Evolutionary conservation across 1,284 basidiomycete genomes (phyloP), one percentile per base, ranked within the genome.

Genomic region (Apiotrichum gracile): DNA sequence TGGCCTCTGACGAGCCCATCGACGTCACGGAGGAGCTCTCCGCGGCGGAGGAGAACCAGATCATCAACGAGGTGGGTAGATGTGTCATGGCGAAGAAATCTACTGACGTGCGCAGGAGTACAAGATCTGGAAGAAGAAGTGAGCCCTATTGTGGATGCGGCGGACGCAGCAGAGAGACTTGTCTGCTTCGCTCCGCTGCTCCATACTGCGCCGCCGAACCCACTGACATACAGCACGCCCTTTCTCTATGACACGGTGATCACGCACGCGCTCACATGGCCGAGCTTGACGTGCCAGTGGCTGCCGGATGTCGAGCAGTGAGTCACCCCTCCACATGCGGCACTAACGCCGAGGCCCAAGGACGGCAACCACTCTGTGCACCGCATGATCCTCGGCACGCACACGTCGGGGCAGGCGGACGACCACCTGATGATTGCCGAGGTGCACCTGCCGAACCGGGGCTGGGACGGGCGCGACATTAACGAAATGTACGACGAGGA

Each of bases 261-360:
- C 66, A 97, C 94, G 0, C 93, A 97, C 71, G 94, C 96, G 25
- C 81, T 98, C 50, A 92, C 97, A 73, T 99, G 96, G 96, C 96
- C 96, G 17, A 91, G 87, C 66, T 75, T 99, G 66, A 99, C 96
- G 3, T 93, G 90, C 73, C 96, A 98, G 77, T 99, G 96, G 96
- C 90, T 99, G 72, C 96, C 96, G 1, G 94, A 99, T 79, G 87
- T 86, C 75, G 91, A 97, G 76, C 82, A 83, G 91, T 92, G 66
- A 67, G 87, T 78, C 29, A 19, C 8, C 8, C 37, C 10, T n/a
- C n/a, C n/a, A 22, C 26, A 6, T 24, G 31, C n/a, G 22, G 41
- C 24, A 39, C 61, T 63, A 31, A 62, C 43, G 8, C 24, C 24
- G 34, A 60, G 74, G 54, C 88, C 91, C 24, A 77, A 87, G 47